These are phyloP conservation scores for Nitzschia sp. DNA, from an alignment of 108 stramenopile genomes.

Conservation along the genomic window DNA sequence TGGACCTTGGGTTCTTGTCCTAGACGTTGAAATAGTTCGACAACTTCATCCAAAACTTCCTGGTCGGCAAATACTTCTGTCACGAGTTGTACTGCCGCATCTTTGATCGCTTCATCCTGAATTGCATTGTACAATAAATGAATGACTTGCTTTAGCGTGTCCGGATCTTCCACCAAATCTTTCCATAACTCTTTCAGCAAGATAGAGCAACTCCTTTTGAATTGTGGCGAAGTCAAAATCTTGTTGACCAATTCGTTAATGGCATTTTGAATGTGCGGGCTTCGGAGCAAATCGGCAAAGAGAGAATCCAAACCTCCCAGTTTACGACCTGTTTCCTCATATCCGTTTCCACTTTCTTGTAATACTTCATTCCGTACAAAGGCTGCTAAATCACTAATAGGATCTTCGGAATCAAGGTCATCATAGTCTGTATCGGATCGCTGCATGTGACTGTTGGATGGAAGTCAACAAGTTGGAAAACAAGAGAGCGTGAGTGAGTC, in stretches of 20 bases:
- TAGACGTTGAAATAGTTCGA: conserved; percentile 60
- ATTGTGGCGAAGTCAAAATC: conserved; percentile 61
- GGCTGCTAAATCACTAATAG: conserved; percentile 40
- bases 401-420: conserved; percentile 43
- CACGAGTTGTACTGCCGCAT: conserved; percentile 60
- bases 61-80: conserved; percentile 71
- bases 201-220: conserved; percentile 61
- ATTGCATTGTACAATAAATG: conserved; percentile 68
- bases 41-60: conserved; percentile 72
- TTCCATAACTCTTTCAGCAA: conserved; percentile 70
- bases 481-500: neutral
- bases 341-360: neutral
- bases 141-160: conserved; percentile 70
- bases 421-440: conserved; percentile 32
- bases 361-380: conserved; percentile 27
- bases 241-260: conserved; percentile 43
- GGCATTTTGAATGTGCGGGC: conserved; percentile 49
- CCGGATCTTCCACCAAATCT: conserved; percentile 75
- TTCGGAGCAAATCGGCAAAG: conserved; percentile 40
- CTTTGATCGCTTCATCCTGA: conserved; percentile 66
- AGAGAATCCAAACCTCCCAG: conserved; percentile 34
- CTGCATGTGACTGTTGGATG: conserved; percentile 28
- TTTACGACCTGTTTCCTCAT: neutral
- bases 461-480: neutral
- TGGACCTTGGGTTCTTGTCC: conserved; percentile 65